Percentiles rank a stretch among this genome's conserved stretches.
Conservation (phyloP, 2,329 filamentous ascomycete genomes). For the Hypomyces perniciosus region DNA sequence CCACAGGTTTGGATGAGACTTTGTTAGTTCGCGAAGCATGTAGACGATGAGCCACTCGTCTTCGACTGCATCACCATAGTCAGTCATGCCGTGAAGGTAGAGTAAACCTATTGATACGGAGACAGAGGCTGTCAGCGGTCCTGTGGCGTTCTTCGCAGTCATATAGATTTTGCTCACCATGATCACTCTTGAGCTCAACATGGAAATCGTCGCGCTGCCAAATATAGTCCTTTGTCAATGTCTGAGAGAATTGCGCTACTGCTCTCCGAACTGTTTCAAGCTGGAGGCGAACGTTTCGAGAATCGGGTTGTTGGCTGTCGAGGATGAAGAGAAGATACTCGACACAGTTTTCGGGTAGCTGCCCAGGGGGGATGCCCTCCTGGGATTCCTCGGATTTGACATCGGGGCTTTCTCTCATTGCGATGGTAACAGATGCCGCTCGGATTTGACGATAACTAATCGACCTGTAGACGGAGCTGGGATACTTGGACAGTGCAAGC, state of each 20-base stretch:
- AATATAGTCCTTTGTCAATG: constrained; percentile 76
- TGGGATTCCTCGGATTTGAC: background rate
- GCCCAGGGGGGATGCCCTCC: constrained; percentile 1
- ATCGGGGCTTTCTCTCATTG: background rate
- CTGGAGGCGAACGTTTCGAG: constrained; percentile 53
- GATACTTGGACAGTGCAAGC: no score
- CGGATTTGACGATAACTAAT: no score
- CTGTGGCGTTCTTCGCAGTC: background rate
- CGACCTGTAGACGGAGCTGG: no score
- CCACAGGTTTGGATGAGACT: constrained; percentile 68
- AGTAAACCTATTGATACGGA: constrained; percentile 36
- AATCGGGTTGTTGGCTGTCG: constrained; percentile 42
- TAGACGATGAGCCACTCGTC: constrained; percentile 98
- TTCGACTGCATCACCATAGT: constrained; percentile 90
- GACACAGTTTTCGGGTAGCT: constrained; percentile 73
- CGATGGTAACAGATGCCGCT: no score
- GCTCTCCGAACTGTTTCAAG: constrained; percentile 69
- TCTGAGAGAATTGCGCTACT: constrained; percentile 55
- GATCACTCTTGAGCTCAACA: constrained; percentile 56
- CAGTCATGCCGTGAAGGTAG: constrained; percentile 71
- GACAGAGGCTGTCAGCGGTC: background rate
- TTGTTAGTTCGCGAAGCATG: constrained; percentile 74
- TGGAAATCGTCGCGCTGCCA: constrained; percentile 86
- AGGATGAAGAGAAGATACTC: constrained; percentile 78
- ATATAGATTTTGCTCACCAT: constrained; percentile 38